These are phyloP conservation scores for Candida sonorensis DNA, from an alignment of 805 yeast species.

Conservation along the genomic window DNA sequence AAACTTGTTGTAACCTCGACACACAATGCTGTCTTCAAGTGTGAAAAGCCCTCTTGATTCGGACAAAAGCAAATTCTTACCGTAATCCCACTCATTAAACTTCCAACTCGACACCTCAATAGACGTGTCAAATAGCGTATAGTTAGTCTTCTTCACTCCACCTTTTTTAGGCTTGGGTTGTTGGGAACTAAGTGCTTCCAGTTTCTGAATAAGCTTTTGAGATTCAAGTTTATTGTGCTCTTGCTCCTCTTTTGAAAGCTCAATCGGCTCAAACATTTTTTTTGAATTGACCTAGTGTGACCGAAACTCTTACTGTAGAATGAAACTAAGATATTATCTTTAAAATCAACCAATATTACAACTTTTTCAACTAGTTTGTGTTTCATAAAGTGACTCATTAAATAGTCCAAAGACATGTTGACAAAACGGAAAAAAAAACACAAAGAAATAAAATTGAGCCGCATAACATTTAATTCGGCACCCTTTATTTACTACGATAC, in stretches of 20 bases:
- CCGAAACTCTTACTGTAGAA: background rate
- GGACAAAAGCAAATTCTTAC: slow-evolving; percentile 51
- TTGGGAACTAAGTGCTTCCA: slow-evolving; percentile 7
- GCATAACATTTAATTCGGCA: no score
- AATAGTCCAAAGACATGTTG: no score
- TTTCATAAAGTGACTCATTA: background rate
- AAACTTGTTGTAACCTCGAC: slow-evolving; percentile 92
- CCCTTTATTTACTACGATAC: no score
- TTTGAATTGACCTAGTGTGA: no score
- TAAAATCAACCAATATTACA: no score
- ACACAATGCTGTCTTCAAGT: slow-evolving; percentile 39
- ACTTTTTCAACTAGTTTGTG: no score
- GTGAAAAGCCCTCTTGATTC: slow-evolving; percentile 83
- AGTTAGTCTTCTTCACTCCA: slow-evolving; percentile 18
- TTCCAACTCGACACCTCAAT: slow-evolving; percentile 51
- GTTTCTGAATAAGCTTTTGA: slow-evolving; percentile 5
- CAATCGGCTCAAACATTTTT: slow-evolving; percentile 1
- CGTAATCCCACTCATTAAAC: slow-evolving; percentile 85
- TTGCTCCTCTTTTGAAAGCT: background rate
- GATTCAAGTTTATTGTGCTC: slow-evolving; percentile 4
- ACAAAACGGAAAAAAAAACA: no score
- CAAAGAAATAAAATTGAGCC: no score
- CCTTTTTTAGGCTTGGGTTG: slow-evolving; percentile 15
- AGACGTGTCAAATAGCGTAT: slow-evolving; percentile 16
- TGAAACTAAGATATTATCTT: no score